Evolutionary conservation across 2,329 filamentous ascomycete genomes (phyloP).

Genomic region (Ascochyta pisi): DNA sequence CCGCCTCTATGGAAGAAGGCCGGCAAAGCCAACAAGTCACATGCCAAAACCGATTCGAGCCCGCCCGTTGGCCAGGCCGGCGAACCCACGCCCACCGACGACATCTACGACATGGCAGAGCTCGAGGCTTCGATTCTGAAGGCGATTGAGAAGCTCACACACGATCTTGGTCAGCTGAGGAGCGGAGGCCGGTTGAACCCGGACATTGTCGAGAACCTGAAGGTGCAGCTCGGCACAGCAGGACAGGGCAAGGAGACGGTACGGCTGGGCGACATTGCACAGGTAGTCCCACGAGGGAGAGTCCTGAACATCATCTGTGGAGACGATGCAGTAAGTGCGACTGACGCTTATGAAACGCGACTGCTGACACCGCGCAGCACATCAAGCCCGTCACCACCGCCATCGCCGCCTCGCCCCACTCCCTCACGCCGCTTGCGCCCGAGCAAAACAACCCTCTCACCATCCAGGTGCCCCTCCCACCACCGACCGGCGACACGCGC

Average conservation of each 20-base stretch:
- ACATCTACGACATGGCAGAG: slow-evolving; percentile 67
- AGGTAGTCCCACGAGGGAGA: slow-evolving; percentile 70
- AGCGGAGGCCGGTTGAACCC: slow-evolving; percentile 69
- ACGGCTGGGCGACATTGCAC: slow-evolving; percentile 67
- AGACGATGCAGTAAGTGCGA: slow-evolving; percentile 65
- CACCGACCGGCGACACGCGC: slow-evolving; percentile 64
- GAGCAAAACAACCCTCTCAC: slow-evolving; percentile 59
- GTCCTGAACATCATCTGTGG: slow-evolving; percentile 67
- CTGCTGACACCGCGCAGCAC: slow-evolving; percentile 49
- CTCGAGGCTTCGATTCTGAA: slow-evolving; percentile 64
- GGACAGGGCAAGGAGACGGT: slow-evolving; percentile 57
- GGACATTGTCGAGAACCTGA: slow-evolving; percentile 65
- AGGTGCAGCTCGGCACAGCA: slow-evolving; percentile 62
- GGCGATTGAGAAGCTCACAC: slow-evolving; percentile 63
- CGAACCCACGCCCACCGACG: slow-evolving; percentile 51
- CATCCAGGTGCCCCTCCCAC: slow-evolving; percentile 62
- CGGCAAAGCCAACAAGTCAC: slow-evolving; percentile 56
- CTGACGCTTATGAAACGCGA: no score
- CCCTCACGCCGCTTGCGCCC: slow-evolving; percentile 58
- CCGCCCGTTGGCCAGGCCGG: slow-evolving; percentile 35
- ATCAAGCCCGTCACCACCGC: slow-evolving; percentile 61
- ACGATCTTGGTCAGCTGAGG: slow-evolving; percentile 67
- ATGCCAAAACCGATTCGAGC: slow-evolving; percentile 45
- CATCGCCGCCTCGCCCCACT: slow-evolving; percentile 60
- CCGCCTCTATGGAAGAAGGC: slow-evolving; percentile 58